Percentiles rank a stretch among this genome's conserved stretches.
Evolutionary conservation across 306 rosid species (phyloP).

Genomic region (Quercus alba): DNA sequence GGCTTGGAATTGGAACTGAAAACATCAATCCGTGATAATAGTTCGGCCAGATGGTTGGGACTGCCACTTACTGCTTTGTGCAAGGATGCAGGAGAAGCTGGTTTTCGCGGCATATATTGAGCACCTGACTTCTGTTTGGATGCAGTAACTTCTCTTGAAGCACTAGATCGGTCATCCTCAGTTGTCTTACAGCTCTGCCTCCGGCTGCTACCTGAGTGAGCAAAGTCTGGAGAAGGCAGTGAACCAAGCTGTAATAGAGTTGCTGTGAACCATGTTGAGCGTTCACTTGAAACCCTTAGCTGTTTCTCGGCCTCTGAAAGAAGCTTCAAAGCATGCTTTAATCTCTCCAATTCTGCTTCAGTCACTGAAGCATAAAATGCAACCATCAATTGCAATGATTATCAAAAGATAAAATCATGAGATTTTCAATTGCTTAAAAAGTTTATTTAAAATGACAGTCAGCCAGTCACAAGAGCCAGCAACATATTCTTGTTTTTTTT

Average conservation of each 20-base stretch:
- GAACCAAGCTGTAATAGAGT: constrained; percentile 95
- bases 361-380: constrained; percentile 63
- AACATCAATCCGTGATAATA: constrained; percentile 41
- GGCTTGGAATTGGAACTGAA: constrained; percentile 47
- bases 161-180: constrained; percentile 79
- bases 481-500: neutral
- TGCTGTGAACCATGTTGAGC: constrained; percentile 97
- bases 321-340: constrained; percentile 93
- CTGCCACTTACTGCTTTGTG: constrained; percentile 41
- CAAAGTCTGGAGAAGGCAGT: constrained; percentile 70
- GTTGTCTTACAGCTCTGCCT: constrained; percentile 81
- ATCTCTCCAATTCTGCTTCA: constrained; percentile 78
- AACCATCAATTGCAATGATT: constrained; percentile 25
- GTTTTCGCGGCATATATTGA: constrained; percentile 49
- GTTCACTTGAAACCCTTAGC: constrained; percentile 88
- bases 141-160: constrained; percentile 60
- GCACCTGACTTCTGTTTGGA: constrained; percentile 50
- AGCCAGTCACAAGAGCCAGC: neutral
- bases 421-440: neutral
- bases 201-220: constrained; percentile 78
- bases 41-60: constrained; percentile 42
- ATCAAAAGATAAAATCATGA: neutral
- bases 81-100: constrained; percentile 49
- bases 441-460: neutral
- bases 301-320: constrained; percentile 97